These are phyloP conservation scores for Melampsora larici-populina DNA, from an alignment of 1,284 basidiomycete genomes.

Conservation along the genomic window DNA sequence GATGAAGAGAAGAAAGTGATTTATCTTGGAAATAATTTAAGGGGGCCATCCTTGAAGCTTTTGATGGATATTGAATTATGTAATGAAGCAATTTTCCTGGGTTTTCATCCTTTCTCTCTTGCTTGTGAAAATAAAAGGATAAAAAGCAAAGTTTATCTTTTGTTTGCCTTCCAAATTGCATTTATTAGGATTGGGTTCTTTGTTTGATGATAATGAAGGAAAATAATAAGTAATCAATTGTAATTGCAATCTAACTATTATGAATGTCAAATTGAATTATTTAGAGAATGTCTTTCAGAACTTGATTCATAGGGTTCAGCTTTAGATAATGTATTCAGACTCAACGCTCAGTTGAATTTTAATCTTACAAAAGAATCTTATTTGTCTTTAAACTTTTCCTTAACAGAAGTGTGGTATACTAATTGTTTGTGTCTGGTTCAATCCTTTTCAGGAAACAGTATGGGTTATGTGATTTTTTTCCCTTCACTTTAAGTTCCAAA, in stretches of 20 bases:
- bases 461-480: too few relatives aligned
- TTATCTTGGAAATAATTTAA: slow-evolving; percentile 36
- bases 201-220: neutral
- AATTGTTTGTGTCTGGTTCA: too few relatives aligned
- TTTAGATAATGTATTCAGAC: slow-evolving; percentile 42
- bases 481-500: too few relatives aligned
- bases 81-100: slow-evolving; percentile 38
- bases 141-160: too few relatives aligned
- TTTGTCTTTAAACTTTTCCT: too few relatives aligned
- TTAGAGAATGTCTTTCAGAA: slow-evolving; percentile 36
- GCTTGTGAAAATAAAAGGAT: too few relatives aligned
- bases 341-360: slow-evolving; percentile 28
- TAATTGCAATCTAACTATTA: neutral
- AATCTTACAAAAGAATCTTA: too few relatives aligned
- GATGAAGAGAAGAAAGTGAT: slow-evolving; percentile 19
- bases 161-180: too few relatives aligned
- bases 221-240: neutral
- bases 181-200: neutral
- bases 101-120: neutral
- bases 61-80: slow-evolving; percentile 40
- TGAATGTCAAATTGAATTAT: slow-evolving; percentile 29
- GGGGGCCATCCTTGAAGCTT: slow-evolving; percentile 41
- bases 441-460: too few relatives aligned
- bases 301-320: slow-evolving; percentile 34
- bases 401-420: too few relatives aligned